phyloP scores from a whole-genome alignment of 2,329 filamentous ascomycete species.

The Microcera coccophila region DNA sequence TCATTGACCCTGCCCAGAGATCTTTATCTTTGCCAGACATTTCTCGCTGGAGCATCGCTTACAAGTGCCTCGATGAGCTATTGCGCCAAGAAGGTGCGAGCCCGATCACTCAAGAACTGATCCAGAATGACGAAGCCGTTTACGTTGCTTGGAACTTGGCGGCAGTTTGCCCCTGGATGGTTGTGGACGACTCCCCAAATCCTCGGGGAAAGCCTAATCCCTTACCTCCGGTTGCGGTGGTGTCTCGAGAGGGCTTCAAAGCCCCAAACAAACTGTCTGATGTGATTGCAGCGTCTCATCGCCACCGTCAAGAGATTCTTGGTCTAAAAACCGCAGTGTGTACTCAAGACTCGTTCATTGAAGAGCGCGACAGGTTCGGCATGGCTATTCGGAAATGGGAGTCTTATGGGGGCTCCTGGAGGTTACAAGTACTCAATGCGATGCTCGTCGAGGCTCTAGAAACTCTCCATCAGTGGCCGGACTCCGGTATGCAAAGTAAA shows the following conservation, averaged over 20 bases:
- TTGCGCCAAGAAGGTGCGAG: slow-evolving; percentile 40
- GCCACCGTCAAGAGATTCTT: slow-evolving; percentile 61
- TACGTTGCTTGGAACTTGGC: slow-evolving; percentile 75
- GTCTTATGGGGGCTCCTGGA: slow-evolving; percentile 59
- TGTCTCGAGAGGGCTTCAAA: slow-evolving; percentile 73
- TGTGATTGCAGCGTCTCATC: slow-evolving; percentile 61
- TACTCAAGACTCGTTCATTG: slow-evolving; percentile 41
- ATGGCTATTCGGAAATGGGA: slow-evolving; percentile 75
- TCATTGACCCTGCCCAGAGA: slow-evolving; percentile 60
- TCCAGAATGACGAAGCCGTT: slow-evolving; percentile 60
- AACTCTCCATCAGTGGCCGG: slow-evolving; percentile 32
- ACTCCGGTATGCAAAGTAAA: slow-evolving; percentile 36
- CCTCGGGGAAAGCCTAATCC: slow-evolving; percentile 47
- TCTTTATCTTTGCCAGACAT: slow-evolving; percentile 54
- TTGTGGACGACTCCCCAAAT: slow-evolving; percentile 40
- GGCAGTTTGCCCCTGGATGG: slow-evolving; percentile 70
- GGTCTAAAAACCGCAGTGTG: slow-evolving; percentile 54
- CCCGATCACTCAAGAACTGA: slow-evolving; percentile 51
- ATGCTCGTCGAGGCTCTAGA: slow-evolving; percentile 60
- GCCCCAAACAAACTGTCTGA: slow-evolving; percentile 71
- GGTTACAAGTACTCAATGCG: slow-evolving; percentile 64
- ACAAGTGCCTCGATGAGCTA: slow-evolving; percentile 58
- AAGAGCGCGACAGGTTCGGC: slow-evolving; percentile 61
- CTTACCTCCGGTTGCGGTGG: slow-evolving; percentile 47
- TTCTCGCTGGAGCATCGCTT: slow-evolving; percentile 58